Evolutionary conservation across 2,329 filamentous ascomycete genomes (phyloP).

Genomic region (Aotearoamyces nothofagi): DNA sequence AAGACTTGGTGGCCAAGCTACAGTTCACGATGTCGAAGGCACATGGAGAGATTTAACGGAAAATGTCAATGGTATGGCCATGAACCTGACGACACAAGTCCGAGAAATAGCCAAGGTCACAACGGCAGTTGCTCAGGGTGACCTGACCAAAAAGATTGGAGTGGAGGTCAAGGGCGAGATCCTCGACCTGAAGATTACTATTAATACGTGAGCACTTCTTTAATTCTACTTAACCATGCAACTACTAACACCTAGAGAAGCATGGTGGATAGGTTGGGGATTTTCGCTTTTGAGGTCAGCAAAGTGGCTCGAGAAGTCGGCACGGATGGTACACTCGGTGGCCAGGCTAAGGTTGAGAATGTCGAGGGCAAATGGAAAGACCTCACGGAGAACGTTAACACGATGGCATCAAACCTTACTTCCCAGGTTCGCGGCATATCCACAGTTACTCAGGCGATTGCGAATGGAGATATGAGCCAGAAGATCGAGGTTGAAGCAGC

Average conservation of each 20-base stretch:
- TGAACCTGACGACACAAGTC: slow-evolving; percentile 94
- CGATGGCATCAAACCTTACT: slow-evolving; percentile 53
- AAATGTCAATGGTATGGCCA: slow-evolving; percentile 96
- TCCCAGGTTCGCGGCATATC: slow-evolving; percentile 80
- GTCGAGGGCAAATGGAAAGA: slow-evolving; percentile 98
- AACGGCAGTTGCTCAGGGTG: slow-evolving; percentile 84
- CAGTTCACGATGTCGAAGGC: slow-evolving; percentile 88
- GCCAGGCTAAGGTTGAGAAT: slow-evolving; percentile 84
- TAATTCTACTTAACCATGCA: too few relatives aligned
- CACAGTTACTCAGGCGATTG: slow-evolving; percentile 86
- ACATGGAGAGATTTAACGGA: slow-evolving; percentile 95
- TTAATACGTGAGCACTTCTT: too few relatives aligned
- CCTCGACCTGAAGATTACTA: slow-evolving; percentile 86
- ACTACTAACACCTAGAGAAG: too few relatives aligned
- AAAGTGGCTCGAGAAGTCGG: slow-evolving; percentile 92
- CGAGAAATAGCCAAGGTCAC: slow-evolving; percentile 95
- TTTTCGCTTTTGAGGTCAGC: slow-evolving; percentile 93
- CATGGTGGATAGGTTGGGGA: slow-evolving; percentile 94
- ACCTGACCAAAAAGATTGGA: slow-evolving; percentile 90
- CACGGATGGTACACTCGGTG: slow-evolving; percentile 86
- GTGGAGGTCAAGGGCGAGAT: slow-evolving; percentile 93
- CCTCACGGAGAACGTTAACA: slow-evolving; percentile 80
- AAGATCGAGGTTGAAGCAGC: slow-evolving; percentile 92
- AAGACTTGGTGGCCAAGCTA: slow-evolving; percentile 83
- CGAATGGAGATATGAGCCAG: slow-evolving; percentile 88